Conservation (phyloP, 208 protist species). For the Trypanosoma grayi region DNA sequence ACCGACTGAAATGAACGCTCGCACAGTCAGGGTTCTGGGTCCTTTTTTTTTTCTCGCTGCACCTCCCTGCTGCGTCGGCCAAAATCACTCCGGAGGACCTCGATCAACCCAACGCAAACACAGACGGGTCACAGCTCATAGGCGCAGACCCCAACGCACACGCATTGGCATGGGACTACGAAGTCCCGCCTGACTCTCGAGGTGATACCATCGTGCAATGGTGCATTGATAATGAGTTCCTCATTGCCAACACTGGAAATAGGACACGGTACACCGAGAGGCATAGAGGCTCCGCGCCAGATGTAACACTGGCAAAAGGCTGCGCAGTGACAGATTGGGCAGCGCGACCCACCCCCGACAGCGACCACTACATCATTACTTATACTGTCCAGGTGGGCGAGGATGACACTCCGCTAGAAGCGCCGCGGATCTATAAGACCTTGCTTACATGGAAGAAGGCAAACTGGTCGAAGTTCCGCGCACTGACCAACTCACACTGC, state of each 20-base stretch:
- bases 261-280: not conserved
- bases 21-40: too few species aligned
- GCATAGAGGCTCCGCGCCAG: not conserved
- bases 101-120: too few species aligned
- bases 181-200: not conserved
- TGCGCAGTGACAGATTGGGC: too few species aligned
- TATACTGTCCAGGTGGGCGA: not conserved
- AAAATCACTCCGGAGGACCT: too few species aligned
- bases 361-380: too few species aligned
- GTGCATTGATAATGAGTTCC: constrained; percentile 2
- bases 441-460: constrained; percentile 3
- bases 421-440: not conserved
- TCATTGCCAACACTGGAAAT: constrained; percentile 3
- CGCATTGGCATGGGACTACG: constrained; percentile 1
- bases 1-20: too few species aligned
- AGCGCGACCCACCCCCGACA: too few species aligned
- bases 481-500: not conserved
- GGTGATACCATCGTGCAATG: not conserved
- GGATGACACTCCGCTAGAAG: not conserved
- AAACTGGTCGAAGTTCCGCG: not conserved
- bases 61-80: too few species aligned
- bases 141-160: constrained; percentile 12
- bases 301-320: constrained; percentile 1
- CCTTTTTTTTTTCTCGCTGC: too few species aligned
- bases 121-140: not conserved